Conservation (phyloP, 495 filamentous ascomycete species). For the Cercophora samala region DNA sequence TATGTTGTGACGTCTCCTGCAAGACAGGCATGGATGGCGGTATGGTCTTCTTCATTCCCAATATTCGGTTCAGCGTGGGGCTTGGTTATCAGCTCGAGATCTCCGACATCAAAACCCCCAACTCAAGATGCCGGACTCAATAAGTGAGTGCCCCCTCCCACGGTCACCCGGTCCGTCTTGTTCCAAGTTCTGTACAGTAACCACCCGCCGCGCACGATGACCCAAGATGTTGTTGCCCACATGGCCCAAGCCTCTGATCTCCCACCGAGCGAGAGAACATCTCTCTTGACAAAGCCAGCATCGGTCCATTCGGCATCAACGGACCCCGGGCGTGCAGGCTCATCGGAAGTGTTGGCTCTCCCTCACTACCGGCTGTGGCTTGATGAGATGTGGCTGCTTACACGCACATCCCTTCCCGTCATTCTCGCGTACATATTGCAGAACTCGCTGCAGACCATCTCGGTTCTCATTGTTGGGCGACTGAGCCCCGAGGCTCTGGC, state of each 20-base stretch:
- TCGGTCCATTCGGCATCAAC: not conserved
- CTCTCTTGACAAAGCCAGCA: conserved; percentile 5
- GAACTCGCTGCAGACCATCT: conserved; percentile 82
- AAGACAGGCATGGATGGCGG: not conserved
- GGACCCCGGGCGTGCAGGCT: no score
- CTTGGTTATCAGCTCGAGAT: not conserved
- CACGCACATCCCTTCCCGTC: conserved; percentile 70
- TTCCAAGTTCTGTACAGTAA: not conserved
- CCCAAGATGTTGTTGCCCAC: not conserved
- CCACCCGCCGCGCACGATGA: not conserved
- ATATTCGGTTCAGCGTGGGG: not conserved
- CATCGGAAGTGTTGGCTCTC: not conserved
- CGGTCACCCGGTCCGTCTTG: not conserved
- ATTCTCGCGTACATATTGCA: conserved; percentile 88
- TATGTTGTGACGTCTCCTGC: not conserved
- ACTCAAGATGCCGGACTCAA: not conserved
- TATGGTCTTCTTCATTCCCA: not conserved
- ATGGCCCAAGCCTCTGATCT: not conserved
- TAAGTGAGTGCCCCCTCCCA: not conserved
- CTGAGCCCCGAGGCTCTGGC: conserved; percentile 77
- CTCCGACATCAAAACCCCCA: not conserved
- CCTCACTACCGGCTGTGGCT: conserved; percentile 34
- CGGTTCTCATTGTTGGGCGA: conserved; percentile 76
- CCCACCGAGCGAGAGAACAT: conserved; percentile 2
- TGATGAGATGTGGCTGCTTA: conserved; percentile 64